Conservation (phyloP, 805 yeast species). For the Candida parachauliodes region DNA sequence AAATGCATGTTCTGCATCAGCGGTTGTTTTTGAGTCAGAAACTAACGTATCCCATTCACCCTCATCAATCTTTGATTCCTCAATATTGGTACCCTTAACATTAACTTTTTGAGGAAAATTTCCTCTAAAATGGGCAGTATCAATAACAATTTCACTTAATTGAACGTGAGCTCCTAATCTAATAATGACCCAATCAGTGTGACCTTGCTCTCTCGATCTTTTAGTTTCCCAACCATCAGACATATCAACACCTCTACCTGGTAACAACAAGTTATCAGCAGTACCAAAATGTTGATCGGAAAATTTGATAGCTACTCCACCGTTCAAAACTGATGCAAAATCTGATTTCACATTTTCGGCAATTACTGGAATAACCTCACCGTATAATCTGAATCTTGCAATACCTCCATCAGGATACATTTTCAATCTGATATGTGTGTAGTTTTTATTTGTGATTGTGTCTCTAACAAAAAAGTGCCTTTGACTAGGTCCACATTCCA, state of each 20-base stretch:
- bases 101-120: conserved; percentile 83
- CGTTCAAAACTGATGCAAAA: conserved; percentile 76
- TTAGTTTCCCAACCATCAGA: conserved; percentile 98
- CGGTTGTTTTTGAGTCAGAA: conserved; percentile 67
- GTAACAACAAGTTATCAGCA: conserved; percentile 82
- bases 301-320: conserved; percentile 80
- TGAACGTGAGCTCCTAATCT: conserved; percentile 67
- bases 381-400: conserved; percentile 89
- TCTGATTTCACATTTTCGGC: conserved; percentile 58
- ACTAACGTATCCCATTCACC: conserved; percentile 64
- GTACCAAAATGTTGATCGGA: conserved; percentile 95
- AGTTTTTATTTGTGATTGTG: conserved; percentile 53
- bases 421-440: conserved; percentile 76
- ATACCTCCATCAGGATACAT: conserved; percentile 99
- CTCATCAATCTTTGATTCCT: conserved; percentile 40
- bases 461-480: conserved; percentile 75
- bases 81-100: conserved; percentile 55
- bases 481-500: conserved; percentile 87
- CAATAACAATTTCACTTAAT: conserved; percentile 63
- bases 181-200: conserved; percentile 88
- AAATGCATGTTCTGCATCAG: conserved; percentile 75
- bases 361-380: conserved; percentile 74
- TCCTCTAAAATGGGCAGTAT: conserved; percentile 93
- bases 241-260: conserved; percentile 96
- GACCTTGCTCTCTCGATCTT: conserved; percentile 79